phyloP scores from a whole-genome alignment of 2,329 filamentous ascomycete species.

The Emmonsiellopsis sp. region DNA sequence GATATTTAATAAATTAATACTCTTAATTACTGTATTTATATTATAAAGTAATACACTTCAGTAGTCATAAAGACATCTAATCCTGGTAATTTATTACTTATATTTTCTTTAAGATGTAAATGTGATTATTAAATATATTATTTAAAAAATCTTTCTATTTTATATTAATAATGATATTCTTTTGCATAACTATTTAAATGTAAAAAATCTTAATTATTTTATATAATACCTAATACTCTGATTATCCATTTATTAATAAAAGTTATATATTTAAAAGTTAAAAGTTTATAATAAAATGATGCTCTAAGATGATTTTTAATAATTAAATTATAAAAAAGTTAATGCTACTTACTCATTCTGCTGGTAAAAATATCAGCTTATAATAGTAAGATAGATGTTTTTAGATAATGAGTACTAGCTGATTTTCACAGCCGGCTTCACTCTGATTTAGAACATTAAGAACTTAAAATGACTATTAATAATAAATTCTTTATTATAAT shows the following conservation, averaged over 20 bases:
- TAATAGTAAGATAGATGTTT: background rate
- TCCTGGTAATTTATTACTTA: constrained; percentile 2
- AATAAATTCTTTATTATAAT: too few species aligned
- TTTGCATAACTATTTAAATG: background rate
- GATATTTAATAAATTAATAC: constrained; percentile 3
- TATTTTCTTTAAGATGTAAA: constrained; percentile 5
- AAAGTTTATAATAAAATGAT: background rate
- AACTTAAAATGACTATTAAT: too few species aligned
- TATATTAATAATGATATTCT: constrained; percentile 2
- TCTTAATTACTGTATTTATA: background rate
- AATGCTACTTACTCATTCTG: background rate
- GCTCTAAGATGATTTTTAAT: constrained; percentile 2
- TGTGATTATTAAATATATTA: background rate
- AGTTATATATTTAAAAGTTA: too few species aligned
- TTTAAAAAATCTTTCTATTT: background rate
- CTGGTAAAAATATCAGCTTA: background rate
- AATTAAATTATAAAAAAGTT: background rate
- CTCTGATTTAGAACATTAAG: background rate
- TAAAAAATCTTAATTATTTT: constrained; percentile 2
- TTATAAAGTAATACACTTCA: constrained; percentile 1
- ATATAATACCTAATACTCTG: constrained; percentile 3
- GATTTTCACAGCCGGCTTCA: background rate
- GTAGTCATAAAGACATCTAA: background rate
- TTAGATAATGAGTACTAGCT: background rate
- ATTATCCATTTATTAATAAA: too few species aligned